These are phyloP conservation scores for Hyphodiscus sp. DNA, from an alignment of 2,329 filamentous ascomycete genomes.

Conservation along the genomic window DNA sequence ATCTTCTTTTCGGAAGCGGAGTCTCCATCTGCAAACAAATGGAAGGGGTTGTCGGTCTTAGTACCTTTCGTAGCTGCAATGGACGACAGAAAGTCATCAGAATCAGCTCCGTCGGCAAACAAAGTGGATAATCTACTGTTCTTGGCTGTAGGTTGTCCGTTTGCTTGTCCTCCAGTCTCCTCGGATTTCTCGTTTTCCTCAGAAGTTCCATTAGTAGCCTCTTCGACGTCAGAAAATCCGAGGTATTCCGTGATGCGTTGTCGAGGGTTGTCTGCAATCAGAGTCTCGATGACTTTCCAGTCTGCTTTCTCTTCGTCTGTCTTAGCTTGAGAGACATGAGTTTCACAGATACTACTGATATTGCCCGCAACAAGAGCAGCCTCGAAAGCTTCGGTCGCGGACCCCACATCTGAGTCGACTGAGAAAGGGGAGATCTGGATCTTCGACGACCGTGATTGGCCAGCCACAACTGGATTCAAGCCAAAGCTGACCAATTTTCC, in stretches of 20 bases:
- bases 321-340: conserved; percentile 66
- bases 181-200: conserved; percentile 33
- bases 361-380: conserved; percentile 72
- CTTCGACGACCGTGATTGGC: conserved; percentile 64
- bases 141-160: conserved; percentile 42
- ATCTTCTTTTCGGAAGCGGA: conserved; percentile 78
- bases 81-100: conserved; percentile 80
- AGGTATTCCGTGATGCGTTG: conserved; percentile 82
- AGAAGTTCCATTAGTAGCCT: conserved; percentile 44
- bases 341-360: conserved; percentile 70
- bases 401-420: conserved; percentile 78
- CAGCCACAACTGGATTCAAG: conserved; percentile 49
- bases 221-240: conserved; percentile 61
- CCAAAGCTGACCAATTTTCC: conserved; percentile 81
- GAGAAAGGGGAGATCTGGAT: conserved; percentile 83
- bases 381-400: conserved; percentile 81
- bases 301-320: conserved; percentile 91
- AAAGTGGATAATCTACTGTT: conserved; percentile 66
- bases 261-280: conserved; percentile 79
- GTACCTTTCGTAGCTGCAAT: conserved; percentile 83
- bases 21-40: conserved; percentile 79
- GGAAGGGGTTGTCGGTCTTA: conserved; percentile 91
- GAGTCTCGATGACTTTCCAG: conserved; percentile 88
- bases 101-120: conserved; percentile 68
- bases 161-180: conserved; percentile 40